These are phyloP conservation scores for Hemileccinum impolitum DNA, from an alignment of 768 basidiomycete genomes.

Conservation along the genomic window DNA sequence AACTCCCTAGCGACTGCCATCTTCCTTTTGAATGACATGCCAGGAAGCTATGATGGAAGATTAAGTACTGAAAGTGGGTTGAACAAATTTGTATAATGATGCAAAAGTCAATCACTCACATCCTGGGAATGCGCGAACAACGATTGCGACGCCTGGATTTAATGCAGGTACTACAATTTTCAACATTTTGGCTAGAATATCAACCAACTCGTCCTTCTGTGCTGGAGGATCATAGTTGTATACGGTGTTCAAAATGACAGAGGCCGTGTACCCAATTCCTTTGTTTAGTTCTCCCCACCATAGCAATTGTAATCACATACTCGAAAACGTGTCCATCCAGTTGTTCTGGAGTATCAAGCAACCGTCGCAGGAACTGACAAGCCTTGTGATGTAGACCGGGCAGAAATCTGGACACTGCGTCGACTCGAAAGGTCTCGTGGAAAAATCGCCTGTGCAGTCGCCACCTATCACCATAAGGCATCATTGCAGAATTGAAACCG, in stretches of 20 bases:
- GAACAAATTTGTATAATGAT: too few species aligned
- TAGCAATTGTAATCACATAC: not conserved
- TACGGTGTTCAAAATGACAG: constrained; percentile 10
- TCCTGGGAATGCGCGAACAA: constrained; percentile 1
- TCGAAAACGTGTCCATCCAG: constrained; percentile 2
- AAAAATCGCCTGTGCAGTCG: constrained; percentile 12
- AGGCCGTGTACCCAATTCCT: constrained; percentile 7
- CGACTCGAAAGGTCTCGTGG: constrained; percentile 6
- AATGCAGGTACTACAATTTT: not conserved
- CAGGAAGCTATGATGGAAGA: constrained; percentile 13
- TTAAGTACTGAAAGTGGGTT: not conserved
- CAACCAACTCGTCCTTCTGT: constrained; percentile 7
- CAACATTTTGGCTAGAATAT: not conserved
- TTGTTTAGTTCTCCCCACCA: not conserved
- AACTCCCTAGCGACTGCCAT: not conserved
- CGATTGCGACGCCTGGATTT: not conserved
- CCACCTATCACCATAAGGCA: constrained; percentile 12
- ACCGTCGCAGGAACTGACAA: not conserved
- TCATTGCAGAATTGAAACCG: not conserved
- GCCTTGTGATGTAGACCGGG: not conserved
- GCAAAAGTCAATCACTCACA: constrained; percentile 1
- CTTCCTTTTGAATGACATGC: constrained; percentile 12
- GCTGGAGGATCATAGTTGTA: constrained; percentile 17
- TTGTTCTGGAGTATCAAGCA: not conserved
- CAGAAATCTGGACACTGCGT: not conserved